Evolutionary conservation across 306 rosid species (phyloP), one percentile per base, ranked within the genome.

Genomic region (Styphnolobium japonicum): DNA sequence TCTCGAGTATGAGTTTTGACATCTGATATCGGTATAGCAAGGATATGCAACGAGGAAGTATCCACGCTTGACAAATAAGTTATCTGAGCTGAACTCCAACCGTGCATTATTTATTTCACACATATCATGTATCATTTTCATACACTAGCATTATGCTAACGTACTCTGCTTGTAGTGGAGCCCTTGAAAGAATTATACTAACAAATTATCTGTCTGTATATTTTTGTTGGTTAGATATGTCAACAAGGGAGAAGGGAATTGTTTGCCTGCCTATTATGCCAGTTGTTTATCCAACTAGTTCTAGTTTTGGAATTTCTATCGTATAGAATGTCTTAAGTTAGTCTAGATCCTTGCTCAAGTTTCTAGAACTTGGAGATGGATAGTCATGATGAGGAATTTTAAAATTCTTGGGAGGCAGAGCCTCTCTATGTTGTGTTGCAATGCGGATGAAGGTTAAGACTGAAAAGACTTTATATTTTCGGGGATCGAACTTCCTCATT

Each of bases 401-500:
- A 52, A 60, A 75, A 12, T 43, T 40, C 29, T 16, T 65, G 34
- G 48, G 51, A 21, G 25, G 51, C 25, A 53, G 22, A 16, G 15
- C 6, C 1, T 14, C 71, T 46, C n/a, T 33, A 79, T 69, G 12
- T 62, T 58, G 71, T 61, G 8, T 34, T 43, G 49, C 45, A 40
- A 65, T 73, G 19, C 53, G 36, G 52, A 65, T 73, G 60, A 39
- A 10, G 63, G 57, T 61, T 33, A 27, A 23, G 43, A 23, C 45
- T 60, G 6, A 21, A 48, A 25, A 7, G 7, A n/a, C n/a, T 69
- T 71, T 14, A 34, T 71, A 9, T 49, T 66, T 64, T 39, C 58
- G 73, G 34, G 27, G 60, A 22, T 67, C 23, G 56, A 69, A 21
- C 37, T 40, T 68, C 68, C 58, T 46, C 29, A 56, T 78, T 71